These are phyloP conservation scores for Gonapodya sp. DNA, from an alignment of 192 early-diverging fungal species.

Conservation along the genomic window DNA sequence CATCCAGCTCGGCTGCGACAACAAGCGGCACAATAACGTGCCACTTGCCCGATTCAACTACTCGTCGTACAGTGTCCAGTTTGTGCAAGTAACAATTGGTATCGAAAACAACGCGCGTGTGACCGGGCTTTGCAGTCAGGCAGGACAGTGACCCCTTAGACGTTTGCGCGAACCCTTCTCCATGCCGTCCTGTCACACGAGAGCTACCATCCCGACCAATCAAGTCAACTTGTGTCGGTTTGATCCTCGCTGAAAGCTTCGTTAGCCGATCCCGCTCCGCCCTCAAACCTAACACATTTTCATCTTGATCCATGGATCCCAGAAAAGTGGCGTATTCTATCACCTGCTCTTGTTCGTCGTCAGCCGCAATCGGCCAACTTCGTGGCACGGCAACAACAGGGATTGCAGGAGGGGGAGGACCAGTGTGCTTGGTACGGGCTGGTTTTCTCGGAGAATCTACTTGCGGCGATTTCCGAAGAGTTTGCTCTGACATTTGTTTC, in stretches of 20 bases:
- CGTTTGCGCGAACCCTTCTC: background rate
- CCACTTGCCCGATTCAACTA: background rate
- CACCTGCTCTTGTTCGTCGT: background rate
- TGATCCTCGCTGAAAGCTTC: background rate
- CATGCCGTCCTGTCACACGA: background rate
- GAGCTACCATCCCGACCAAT: background rate
- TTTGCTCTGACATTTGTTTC: no score
- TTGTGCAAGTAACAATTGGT: background rate
- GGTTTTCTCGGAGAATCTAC: background rate
- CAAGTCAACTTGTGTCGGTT: background rate
- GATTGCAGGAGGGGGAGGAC: background rate
- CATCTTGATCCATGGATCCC: background rate
- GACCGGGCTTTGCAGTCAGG: background rate
- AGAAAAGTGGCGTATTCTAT: background rate
- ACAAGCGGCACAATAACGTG: background rate
- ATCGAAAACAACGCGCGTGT: background rate
- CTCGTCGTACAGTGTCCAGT: background rate
- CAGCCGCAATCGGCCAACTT: background rate
- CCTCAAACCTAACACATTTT: background rate
- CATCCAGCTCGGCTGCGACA: background rate
- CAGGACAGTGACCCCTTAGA: background rate
- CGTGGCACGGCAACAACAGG: background rate
- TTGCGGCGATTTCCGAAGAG: no score
- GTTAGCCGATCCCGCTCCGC: background rate
- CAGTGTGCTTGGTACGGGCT: background rate